Evolutionary conservation across 1,284 basidiomycete species (phyloP).

Genomic region (Malassezia pachydermatis): DNA sequence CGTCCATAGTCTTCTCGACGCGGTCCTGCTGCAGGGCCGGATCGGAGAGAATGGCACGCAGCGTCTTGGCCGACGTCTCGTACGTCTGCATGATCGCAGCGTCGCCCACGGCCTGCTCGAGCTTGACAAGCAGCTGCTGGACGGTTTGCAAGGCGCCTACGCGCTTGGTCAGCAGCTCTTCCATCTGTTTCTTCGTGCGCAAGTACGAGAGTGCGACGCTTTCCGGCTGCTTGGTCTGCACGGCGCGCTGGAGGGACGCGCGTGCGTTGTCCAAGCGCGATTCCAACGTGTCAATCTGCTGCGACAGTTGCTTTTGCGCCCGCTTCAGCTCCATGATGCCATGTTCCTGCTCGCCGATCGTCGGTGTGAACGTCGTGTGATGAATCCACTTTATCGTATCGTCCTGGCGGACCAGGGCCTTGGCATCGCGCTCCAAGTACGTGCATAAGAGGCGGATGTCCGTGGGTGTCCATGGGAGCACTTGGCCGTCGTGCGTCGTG

Average conservation of each 20-base stretch:
- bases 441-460: constrained; percentile 55
- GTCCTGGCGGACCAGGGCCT: constrained; percentile 55
- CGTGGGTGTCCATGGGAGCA: too few species aligned
- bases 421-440: constrained; percentile 67
- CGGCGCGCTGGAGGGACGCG: constrained; percentile 57
- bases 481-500: background rate
- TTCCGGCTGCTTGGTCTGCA: constrained; percentile 60
- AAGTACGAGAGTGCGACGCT: constrained; percentile 64
- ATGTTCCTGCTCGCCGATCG: constrained; percentile 60
- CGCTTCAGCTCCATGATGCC: constrained; percentile 65
- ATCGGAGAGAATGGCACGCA: constrained; percentile 65
- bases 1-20: constrained; percentile 76
- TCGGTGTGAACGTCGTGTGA: background rate
- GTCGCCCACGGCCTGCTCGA: constrained; percentile 78
- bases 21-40: constrained; percentile 66
- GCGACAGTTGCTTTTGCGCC: constrained; percentile 59
- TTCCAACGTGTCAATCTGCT: constrained; percentile 61
- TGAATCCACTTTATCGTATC: background rate
- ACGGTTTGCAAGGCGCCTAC: constrained; percentile 64
- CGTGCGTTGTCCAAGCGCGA: constrained; percentile 62
- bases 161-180: constrained; percentile 67
- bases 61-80: constrained; percentile 65
- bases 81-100: constrained; percentile 82
- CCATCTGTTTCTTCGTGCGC: constrained; percentile 66
- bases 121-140: constrained; percentile 63